Percentiles rank a stretch among this genome's conserved stretches.
phyloP scores from a whole-genome alignment of 805 yeast genomes.

The Kuraishia hungarica region DNA sequence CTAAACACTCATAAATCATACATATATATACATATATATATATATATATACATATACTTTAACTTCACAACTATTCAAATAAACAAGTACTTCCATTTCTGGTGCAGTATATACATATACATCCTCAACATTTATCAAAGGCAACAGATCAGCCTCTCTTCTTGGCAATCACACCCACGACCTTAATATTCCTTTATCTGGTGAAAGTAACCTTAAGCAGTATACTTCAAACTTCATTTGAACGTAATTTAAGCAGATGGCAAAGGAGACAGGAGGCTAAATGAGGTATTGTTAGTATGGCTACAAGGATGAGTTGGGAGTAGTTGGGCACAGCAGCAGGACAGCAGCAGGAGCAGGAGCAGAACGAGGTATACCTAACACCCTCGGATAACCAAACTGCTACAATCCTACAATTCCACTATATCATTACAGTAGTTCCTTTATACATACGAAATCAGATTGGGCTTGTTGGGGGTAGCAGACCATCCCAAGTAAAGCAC shows the following conservation, averaged over 20 bases:
- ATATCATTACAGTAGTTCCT: not conserved
- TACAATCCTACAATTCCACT: no score
- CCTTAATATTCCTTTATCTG: no score
- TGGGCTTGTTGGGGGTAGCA: constrained; percentile 77
- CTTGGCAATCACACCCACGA: no score
- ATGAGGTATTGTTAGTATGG: not conserved
- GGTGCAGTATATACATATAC: not conserved
- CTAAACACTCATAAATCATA: no score
- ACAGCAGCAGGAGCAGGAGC: no score
- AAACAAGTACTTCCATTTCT: not conserved
- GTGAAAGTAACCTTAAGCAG: no score
- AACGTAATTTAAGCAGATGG: not conserved
- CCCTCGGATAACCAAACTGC: no score
- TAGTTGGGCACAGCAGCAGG: no score
- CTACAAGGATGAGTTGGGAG: no score
- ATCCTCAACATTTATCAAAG: not conserved
- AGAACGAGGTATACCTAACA: not conserved
- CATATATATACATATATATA: no score
- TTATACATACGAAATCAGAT: constrained; percentile 41
- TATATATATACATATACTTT: no score
- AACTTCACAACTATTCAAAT: no score
- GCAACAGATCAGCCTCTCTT: not conserved
- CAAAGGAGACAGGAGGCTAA: constrained; percentile 1
- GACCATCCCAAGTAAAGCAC: constrained; percentile 86
- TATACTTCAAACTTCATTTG: not conserved